Conservation (phyloP, 192 early-diverging fungal species). For the Coemansia sp. region DNA sequence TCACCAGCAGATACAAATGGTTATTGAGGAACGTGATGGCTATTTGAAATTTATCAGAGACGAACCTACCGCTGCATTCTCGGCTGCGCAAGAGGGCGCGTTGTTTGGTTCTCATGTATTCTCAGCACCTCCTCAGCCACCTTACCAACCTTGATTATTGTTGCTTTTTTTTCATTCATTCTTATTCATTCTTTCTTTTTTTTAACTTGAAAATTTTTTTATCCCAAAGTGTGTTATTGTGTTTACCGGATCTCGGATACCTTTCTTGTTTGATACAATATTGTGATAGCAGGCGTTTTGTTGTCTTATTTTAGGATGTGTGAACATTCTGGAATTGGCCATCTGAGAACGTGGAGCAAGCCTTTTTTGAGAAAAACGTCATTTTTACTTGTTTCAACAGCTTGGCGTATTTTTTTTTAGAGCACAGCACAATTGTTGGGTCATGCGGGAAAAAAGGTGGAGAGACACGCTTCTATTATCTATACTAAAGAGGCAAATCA, state of each 20-base stretch:
- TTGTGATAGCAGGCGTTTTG: not conserved
- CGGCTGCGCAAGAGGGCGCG: not conserved
- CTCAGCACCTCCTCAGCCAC: not conserved
- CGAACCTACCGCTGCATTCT: conserved; percentile 7
- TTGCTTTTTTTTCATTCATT: not conserved
- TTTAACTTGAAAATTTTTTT: not conserved
- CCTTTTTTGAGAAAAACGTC: no score
- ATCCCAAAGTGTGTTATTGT: not conserved
- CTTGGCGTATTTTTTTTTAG: no score
- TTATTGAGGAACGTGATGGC: conserved; percentile 48
- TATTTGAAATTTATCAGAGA: conserved; percentile 53
- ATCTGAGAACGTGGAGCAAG: no score
- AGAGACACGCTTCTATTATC: not conserved
- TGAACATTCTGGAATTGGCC: no score
- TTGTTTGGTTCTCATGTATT: not conserved
- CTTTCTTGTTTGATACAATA: no score
- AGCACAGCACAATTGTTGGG: no score
- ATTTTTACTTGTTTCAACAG: no score
- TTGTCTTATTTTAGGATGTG: not conserved
- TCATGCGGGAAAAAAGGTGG: not conserved
- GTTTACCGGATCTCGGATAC: not conserved
- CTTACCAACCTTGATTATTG: not conserved
- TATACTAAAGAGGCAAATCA: not conserved
- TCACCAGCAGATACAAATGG: conserved; percentile 9
- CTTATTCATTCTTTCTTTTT: not conserved